A percentile compares a stretch with the other conserved stretches of the same genome.
phyloP scores from a whole-genome alignment of 345 rosid genomes.

The Populus pruinosa region DNA sequence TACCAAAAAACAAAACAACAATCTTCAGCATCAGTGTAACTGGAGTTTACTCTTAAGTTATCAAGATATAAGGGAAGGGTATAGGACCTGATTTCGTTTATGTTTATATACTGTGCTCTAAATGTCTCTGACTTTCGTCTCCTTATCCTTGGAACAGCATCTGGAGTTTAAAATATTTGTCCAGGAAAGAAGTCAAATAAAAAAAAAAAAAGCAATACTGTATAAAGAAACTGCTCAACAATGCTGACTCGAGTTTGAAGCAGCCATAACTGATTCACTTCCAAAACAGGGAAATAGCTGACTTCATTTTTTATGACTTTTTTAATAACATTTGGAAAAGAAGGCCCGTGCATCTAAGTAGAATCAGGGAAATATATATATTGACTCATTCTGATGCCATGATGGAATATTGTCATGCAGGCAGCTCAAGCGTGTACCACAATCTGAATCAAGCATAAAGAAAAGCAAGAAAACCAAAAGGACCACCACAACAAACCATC shows the following conservation, averaged over 20 bases:
- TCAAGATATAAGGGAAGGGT: slow-evolving; percentile 3
- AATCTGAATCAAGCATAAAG: background rate
- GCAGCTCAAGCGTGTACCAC: background rate
- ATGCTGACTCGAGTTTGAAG: background rate
- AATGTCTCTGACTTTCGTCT: slow-evolving; percentile 82
- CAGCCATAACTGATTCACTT: background rate
- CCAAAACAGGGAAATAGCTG: background rate
- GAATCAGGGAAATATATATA: background rate
- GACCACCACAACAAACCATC: background rate
- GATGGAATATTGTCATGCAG: background rate
- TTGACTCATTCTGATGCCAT: background rate
- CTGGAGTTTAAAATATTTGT: slow-evolving; percentile 29
- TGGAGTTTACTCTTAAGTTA: background rate
- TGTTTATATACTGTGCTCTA: slow-evolving; percentile 72
- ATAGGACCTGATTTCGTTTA: slow-evolving; percentile 68
- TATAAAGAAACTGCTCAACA: background rate
- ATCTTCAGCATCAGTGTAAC: background rate
- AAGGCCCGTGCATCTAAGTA: background rate
- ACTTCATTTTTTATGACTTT: background rate
- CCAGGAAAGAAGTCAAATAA: background rate
- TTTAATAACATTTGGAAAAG: background rate
- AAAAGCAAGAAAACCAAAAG: background rate
- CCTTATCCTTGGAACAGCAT: slow-evolving; percentile 45
- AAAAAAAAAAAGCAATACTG: background rate
- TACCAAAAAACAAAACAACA: background rate